Conservation (phyloP, 805 yeast species). For the Myxozyma vanderwaltii region DNA sequence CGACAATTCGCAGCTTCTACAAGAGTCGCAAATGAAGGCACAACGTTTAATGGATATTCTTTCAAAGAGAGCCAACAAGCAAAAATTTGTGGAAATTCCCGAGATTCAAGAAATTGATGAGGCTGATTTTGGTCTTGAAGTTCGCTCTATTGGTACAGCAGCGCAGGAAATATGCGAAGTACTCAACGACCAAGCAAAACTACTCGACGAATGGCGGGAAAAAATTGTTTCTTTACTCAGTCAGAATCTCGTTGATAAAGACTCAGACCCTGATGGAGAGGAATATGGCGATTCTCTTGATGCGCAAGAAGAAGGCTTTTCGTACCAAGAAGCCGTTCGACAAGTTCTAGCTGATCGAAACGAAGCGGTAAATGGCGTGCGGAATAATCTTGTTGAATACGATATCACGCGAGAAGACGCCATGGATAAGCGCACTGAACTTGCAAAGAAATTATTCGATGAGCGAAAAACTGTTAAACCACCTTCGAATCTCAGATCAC, state of each 20-base stretch:
- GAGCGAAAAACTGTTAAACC: slow-evolving; percentile 34
- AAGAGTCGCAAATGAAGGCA: slow-evolving; percentile 28
- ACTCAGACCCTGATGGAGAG: slow-evolving; percentile 61
- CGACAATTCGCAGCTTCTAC: slow-evolving; percentile 39
- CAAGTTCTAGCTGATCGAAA: slow-evolving; percentile 46
- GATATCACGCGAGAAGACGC: slow-evolving; percentile 29
- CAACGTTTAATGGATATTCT: slow-evolving; percentile 25
- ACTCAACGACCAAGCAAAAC: slow-evolving; percentile 55
- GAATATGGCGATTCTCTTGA: slow-evolving; percentile 77
- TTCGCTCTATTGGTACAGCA: slow-evolving; percentile 21
- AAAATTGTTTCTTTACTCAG: slow-evolving; percentile 49
- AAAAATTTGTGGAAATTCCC: slow-evolving; percentile 35
- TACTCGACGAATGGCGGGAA: slow-evolving; percentile 56
- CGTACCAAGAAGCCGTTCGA: slow-evolving; percentile 42
- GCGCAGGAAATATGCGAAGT: slow-evolving; percentile 18
- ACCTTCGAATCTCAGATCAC: slow-evolving; percentile 23
- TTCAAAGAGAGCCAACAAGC: slow-evolving; percentile 13
- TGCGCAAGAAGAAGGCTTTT: slow-evolving; percentile 66
- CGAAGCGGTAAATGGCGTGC: slow-evolving; percentile 46
- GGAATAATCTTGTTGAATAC: slow-evolving; percentile 30
- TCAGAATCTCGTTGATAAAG: slow-evolving; percentile 56
- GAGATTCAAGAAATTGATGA: slow-evolving; percentile 34
- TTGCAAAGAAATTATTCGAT: slow-evolving; percentile 34
- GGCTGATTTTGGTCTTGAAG: slow-evolving; percentile 32
- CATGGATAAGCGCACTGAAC: slow-evolving; percentile 33